Base-by-base conservation (phyloP, 75 land plant genomes). In the Cupressus sempervirens region DNA sequence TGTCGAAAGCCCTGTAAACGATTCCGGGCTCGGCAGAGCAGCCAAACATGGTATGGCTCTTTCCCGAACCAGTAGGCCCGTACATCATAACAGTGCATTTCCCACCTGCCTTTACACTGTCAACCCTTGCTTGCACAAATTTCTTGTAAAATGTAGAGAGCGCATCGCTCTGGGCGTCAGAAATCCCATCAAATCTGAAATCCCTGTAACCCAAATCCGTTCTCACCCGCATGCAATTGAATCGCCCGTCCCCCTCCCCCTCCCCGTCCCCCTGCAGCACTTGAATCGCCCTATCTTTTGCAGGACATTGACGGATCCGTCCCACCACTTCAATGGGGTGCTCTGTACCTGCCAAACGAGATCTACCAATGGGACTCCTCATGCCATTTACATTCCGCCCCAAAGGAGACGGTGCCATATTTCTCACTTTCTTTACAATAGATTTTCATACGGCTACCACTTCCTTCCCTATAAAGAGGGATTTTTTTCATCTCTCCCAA, bases 11-110 rank as follows among this genome's bases (percentile, higher is more conserved):
- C 52, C 86, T 89, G 80, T 96, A 96, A 81, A 97, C 96, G 35
- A 97, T 97, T 54, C 99, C 99, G 9, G 95, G 94, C 85, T 96
- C 90, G 80, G 88, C 90, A 5, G 94, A 20, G 48, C 90, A 94
- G 70, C 99, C 99, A 83, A 97, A 97, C 99, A 97, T 97, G 20
- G 99, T 97, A 81, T 96, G 93, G 86, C 98, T 96, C 94, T 97
- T 97, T 80, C 99, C 99, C 34, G 98, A 91, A 9, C 99, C 99
- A 6, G 99, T 97, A 12, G 99, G 99, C 15, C 99, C 99, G 84
- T 97, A 97, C 99, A 97, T 96, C 98, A 97, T 97, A 36, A 97
- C 86, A 0, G 98, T 97, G 82, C 99, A 97, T 41, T 97, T 91
- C 1, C 88, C 91, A 5, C 99, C 99, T 68, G 81, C 45, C 81